These are phyloP conservation scores for Lactifluus rugatus DNA, from an alignment of 768 basidiomycete genomes.

Conservation along the genomic window DNA sequence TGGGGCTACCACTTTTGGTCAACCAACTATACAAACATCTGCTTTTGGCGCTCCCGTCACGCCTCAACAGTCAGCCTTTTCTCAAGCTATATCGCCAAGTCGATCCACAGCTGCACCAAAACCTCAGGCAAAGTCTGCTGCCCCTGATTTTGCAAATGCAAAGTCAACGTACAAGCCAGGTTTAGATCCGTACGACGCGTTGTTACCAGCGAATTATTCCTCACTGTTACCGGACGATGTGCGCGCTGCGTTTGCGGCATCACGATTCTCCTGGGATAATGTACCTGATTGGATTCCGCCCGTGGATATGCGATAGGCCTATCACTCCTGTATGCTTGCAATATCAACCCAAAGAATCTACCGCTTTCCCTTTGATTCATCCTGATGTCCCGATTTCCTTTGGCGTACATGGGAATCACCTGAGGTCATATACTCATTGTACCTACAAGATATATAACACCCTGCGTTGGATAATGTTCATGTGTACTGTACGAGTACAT, in stretches of 20 bases:
- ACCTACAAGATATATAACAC: constrained; percentile 2
- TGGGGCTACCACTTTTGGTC: constrained; percentile 40
- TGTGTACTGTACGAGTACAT: neutral
- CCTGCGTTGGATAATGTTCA: neutral
- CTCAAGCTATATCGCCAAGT: constrained; percentile 3
- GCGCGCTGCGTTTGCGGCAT: constrained; percentile 41
- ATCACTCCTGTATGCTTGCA: neutral
- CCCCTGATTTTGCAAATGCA: constrained; percentile 27
- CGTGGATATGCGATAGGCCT: constrained; percentile 38
- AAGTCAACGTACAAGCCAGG: constrained; percentile 34
- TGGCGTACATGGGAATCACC: neutral
- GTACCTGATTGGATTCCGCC: constrained; percentile 69
- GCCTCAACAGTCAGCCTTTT: constrained; percentile 1
- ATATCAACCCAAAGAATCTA: neutral
- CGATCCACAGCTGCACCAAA: constrained; percentile 3
- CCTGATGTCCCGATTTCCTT: neutral
- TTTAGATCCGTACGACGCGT: constrained; percentile 42
- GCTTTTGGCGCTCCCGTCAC: constrained; percentile 29
- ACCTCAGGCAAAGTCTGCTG: constrained; percentile 12
- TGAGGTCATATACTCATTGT: neutral
- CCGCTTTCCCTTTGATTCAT: neutral
- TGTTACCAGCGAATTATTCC: constrained; percentile 49
- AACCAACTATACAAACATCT: constrained; percentile 29
- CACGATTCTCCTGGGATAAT: constrained; percentile 50
- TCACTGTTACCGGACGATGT: constrained; percentile 39